Percentiles rank a stretch among this genome's conserved stretches.
Conservation (phyloP, 1,139 yeast species). For the Meyerozyma carpophila region DNA sequence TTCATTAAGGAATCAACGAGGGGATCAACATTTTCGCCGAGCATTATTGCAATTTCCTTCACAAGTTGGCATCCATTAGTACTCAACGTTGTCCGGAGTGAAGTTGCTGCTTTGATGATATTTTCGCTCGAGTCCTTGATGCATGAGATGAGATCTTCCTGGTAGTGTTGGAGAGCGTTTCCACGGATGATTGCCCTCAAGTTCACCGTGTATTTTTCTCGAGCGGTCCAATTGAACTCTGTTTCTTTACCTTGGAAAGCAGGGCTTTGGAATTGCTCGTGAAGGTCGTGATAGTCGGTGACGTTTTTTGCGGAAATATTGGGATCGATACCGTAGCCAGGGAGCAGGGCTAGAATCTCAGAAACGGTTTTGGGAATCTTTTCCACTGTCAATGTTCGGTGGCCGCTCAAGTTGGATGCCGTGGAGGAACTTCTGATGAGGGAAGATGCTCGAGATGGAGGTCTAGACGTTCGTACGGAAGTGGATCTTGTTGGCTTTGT, state of each 20-base stretch:
- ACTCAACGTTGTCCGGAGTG: constrained; percentile 81
- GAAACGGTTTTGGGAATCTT: not conserved
- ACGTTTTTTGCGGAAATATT: constrained; percentile 17
- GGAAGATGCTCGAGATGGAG: not conserved
- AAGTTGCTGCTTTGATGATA: constrained; percentile 60
- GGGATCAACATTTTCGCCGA: constrained; percentile 49
- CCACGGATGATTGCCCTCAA: constrained; percentile 62
- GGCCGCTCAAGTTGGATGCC: not conserved
- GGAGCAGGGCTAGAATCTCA: constrained; percentile 3
- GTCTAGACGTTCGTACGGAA: not conserved
- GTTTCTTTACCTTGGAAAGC: constrained; percentile 77
- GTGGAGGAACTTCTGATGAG: not conserved
- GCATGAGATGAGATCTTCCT: constrained; percentile 37
- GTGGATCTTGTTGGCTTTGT: not conserved
- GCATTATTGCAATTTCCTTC: constrained; percentile 60
- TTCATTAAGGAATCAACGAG: constrained; percentile 59
- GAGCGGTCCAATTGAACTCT: constrained; percentile 75
- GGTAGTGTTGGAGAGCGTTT: constrained; percentile 34
- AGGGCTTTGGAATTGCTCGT: constrained; percentile 8
- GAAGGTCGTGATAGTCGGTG: not conserved
- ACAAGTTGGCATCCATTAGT: constrained; percentile 70
- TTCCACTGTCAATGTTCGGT: not conserved
- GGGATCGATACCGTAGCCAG: constrained; percentile 22
- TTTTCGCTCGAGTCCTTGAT: constrained; percentile 51
- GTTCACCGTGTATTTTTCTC: constrained; percentile 60